A percentile compares a stretch with the other conserved stretches of the same genome.
Conservation (phyloP, 2,329 filamentous ascomycete genomes). For the Fusarium sp. region DNA sequence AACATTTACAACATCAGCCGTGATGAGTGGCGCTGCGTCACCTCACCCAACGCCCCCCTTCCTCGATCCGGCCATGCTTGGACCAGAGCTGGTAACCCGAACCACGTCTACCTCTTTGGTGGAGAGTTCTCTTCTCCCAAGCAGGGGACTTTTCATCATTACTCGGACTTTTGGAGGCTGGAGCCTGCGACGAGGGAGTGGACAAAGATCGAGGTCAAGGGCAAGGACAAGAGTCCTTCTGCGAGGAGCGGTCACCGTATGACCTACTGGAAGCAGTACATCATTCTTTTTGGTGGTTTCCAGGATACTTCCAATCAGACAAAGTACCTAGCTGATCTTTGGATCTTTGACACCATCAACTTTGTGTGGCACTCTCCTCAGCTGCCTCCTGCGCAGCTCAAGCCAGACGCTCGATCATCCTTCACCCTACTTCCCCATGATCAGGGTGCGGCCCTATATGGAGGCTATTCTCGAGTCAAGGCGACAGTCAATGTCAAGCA, state of each 20-base stretch:
- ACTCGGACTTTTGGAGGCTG: conserved; percentile 97
- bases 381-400: conserved; percentile 80
- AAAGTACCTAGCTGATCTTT: conserved; percentile 91
- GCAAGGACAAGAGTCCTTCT: conserved; percentile 81
- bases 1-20: conserved; percentile 80
- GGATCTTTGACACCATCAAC: conserved; percentile 92
- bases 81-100: conserved; percentile 87
- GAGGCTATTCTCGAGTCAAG: conserved; percentile 94
- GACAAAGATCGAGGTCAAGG: conserved; percentile 85
- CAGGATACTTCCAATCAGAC: conserved; percentile 97
- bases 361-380: conserved; percentile 85
- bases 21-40: conserved; percentile 91
- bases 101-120: conserved; percentile 90
- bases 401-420: conserved; percentile 90
- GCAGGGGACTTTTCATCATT: conserved; percentile 98
- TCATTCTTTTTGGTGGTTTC: conserved; percentile 95
- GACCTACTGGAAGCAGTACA: conserved; percentile 97
- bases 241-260: conserved; percentile 93
- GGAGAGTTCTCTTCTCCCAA: conserved; percentile 97
- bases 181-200: conserved; percentile 89
- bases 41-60: conserved; percentile 89
- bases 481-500: conserved; percentile 70
- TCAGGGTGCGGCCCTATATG: conserved; percentile 87
- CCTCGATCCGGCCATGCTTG: conserved; percentile 94
- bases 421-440: conserved; percentile 95